A percentile compares a stretch with the other conserved stretches of the same genome.
Conservation (phyloP, 2,329 filamentous ascomycete genomes). For the Cytospora mali region DNA sequence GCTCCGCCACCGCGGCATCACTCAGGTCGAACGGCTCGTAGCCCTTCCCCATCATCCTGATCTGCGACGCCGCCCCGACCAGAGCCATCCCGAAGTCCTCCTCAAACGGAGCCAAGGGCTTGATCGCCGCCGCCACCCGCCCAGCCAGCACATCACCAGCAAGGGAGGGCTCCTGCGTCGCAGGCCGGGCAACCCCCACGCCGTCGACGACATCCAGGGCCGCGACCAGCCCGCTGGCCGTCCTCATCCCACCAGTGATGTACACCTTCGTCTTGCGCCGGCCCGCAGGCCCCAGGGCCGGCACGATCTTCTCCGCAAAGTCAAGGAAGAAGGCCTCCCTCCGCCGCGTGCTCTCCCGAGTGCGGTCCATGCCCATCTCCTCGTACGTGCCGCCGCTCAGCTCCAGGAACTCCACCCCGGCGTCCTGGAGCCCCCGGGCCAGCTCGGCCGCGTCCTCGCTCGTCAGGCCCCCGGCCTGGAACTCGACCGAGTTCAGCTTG, state of each 20-base stretch:
- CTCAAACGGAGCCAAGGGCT: neutral
- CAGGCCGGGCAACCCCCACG: constrained; percentile 54
- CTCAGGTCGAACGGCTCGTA: constrained; percentile 18
- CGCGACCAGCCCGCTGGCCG: constrained; percentile 57
- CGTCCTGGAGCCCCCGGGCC: constrained; percentile 47
- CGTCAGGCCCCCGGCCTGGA: constrained; percentile 55
- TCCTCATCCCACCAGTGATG: constrained; percentile 61
- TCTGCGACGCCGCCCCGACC: constrained; percentile 6
- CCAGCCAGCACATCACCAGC: constrained; percentile 35
- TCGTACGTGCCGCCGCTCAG: constrained; percentile 64
- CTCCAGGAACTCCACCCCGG: constrained; percentile 60
- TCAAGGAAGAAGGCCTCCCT: constrained; percentile 64
- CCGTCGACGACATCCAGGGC: constrained; percentile 61
- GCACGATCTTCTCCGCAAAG: constrained; percentile 57
- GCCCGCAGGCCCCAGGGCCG: constrained; percentile 36
- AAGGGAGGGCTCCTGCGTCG: constrained; percentile 39
- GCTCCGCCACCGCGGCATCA: neutral
- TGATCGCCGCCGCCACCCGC: constrained; percentile 28
- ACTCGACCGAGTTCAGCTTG: constrained; percentile 62
- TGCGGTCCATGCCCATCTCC: constrained; percentile 52
- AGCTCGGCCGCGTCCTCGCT: constrained; percentile 54
- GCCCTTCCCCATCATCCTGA: constrained; percentile 6
- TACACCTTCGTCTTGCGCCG: constrained; percentile 57
- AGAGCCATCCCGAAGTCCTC: constrained; percentile 1
- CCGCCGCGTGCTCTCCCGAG: constrained; percentile 56